Evolutionary conservation across 1,139 yeast genomes (phyloP).

Genomic region (Candida smagusa): DNA sequence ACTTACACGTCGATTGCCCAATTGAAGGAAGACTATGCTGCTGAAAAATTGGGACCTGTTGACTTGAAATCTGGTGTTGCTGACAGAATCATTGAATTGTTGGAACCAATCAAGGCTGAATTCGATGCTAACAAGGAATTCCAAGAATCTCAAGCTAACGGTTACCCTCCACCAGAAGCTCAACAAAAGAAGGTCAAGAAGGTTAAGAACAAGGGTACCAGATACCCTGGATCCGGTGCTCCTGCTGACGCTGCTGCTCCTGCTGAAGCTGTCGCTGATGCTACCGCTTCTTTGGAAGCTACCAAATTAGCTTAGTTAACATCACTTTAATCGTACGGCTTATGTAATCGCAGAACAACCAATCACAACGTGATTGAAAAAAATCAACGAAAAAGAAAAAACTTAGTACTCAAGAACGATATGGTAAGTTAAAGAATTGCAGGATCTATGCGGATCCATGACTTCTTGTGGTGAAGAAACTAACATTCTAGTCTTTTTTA

Average conservation of each 20-base stretch:
- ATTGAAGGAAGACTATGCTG: constrained; percentile 67
- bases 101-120: constrained; percentile 81
- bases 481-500: constrained; percentile 15
- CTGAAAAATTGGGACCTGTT: constrained; percentile 79
- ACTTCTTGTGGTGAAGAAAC: constrained; percentile 3
- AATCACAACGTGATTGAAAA: constrained; percentile 8
- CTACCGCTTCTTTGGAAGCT: constrained; percentile 5
- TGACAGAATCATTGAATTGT: constrained; percentile 71
- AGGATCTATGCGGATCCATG: background rate
- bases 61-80: constrained; percentile 93
- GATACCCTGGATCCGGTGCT: constrained; percentile 66
- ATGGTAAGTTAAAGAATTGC: background rate
- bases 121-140: constrained; percentile 63
- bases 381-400: constrained; percentile 4
- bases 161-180: constrained; percentile 76
- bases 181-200: constrained; percentile 66
- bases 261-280: constrained; percentile 10
- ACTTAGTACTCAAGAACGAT: background rate
- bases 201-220: constrained; percentile 77
- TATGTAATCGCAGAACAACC: constrained; percentile 4
- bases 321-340: background rate
- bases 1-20: constrained; percentile 66
- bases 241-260: constrained; percentile 10
- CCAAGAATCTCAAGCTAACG: constrained; percentile 69
- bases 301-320: constrained; percentile 5